phyloP scores from a whole-genome alignment of 345 rosid species.

The Hirschfeldia incana region DNA sequence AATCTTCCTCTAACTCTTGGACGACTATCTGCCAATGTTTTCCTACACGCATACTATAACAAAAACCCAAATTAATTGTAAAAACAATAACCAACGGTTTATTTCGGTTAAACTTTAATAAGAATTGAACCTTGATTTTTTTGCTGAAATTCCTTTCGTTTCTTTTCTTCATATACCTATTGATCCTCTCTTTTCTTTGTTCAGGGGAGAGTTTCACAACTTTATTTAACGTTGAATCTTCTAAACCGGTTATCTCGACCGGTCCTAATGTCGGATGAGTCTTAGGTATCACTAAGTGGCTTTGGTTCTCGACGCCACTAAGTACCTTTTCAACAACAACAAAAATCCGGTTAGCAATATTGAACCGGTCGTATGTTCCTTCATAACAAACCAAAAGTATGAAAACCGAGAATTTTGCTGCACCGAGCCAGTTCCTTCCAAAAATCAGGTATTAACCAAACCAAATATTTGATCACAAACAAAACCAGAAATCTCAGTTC shows the following conservation, averaged over 20 bases:
- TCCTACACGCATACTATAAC: conserved; percentile 85
- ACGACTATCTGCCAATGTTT: conserved; percentile 89
- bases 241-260: conserved; percentile 69
- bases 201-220: conserved; percentile 82
- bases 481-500: not conserved
- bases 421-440: not conserved
- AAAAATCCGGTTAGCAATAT: conserved; percentile 15
- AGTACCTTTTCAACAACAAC: conserved; percentile 44
- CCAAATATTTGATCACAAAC: not conserved
- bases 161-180: conserved; percentile 90
- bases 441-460: not conserved
- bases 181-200: conserved; percentile 90
- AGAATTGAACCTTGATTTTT: conserved; percentile 77
- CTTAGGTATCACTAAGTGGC: conserved; percentile 25
- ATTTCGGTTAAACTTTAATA: not conserved
- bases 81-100: not conserved
- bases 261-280: conserved; percentile 47
- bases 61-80: not conserved
- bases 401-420: not conserved
- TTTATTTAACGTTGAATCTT: conserved; percentile 66
- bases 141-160: conserved; percentile 95
- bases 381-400: not conserved
- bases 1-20: conserved; percentile 95
- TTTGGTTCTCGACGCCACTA: conserved; percentile 50
- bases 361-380: not conserved